phyloP scores from a whole-genome alignment of 495 filamentous ascomycete genomes.

The Thermothielavioides terrestris region DNA sequence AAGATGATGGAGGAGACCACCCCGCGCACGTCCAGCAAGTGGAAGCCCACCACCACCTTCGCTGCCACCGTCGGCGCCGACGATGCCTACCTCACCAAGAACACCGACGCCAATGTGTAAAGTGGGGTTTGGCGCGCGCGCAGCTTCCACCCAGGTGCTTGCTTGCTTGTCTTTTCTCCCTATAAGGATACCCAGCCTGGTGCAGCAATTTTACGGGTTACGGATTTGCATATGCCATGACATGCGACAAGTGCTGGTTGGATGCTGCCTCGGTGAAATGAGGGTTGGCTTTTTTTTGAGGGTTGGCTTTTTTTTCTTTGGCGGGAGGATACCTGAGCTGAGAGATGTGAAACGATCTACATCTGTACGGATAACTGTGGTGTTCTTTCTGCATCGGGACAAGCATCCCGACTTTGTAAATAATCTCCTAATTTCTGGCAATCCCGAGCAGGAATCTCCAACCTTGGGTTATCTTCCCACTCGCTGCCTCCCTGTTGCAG shows the following conservation, averaged over 20 bases:
- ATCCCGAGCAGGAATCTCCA: constrained; percentile 1
- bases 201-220: not conserved
- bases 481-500: not conserved
- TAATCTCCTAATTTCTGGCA: constrained; percentile 5
- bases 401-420: not conserved
- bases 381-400: not conserved
- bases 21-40: constrained; percentile 59
- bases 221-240: not conserved
- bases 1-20: constrained; percentile 79
- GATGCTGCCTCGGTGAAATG: no score
- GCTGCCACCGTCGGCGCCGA: constrained; percentile 28
- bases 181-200: not conserved
- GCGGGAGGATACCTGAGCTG: not conserved
- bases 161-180: not conserved
- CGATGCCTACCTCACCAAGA: constrained; percentile 8
- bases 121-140: not conserved
- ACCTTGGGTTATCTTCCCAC: not conserved
- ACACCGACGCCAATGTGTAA: constrained; percentile 9
- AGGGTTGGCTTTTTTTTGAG: no score
- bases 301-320: not conserved
- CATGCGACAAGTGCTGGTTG: not conserved
- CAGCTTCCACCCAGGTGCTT: not conserved
- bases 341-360: not conserved
- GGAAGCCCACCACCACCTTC: constrained; percentile 64
- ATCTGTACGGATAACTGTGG: no score